Conservation (phyloP, 371 early-diverging fungal genomes). For the Catenaria anguillulae region DNA sequence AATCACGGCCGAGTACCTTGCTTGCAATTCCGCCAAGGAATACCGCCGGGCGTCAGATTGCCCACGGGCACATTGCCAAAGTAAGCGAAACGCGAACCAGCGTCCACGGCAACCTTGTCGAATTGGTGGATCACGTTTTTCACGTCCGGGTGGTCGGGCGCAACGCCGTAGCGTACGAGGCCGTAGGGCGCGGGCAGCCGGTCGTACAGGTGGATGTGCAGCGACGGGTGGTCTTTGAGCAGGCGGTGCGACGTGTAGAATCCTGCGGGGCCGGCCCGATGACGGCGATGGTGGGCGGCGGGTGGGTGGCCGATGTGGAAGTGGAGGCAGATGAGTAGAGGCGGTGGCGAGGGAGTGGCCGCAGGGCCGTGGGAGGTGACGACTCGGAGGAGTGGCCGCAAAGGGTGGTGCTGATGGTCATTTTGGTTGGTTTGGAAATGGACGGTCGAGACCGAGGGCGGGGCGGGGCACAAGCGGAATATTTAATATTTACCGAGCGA, state of each 20-base stretch:
- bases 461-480: too few relatives aligned
- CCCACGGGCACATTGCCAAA: constrained; percentile 61
- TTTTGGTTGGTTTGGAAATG: too few relatives aligned
- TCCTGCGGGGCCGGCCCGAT: constrained; percentile 84
- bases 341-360: too few relatives aligned
- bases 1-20: constrained; percentile 61
- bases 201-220: constrained; percentile 74
- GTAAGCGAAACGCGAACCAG: constrained; percentile 53
- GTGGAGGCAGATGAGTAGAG: too few relatives aligned
- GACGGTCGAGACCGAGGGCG: too few relatives aligned
- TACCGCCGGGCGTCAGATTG: constrained; percentile 9
- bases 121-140: constrained; percentile 79
- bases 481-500: too few relatives aligned
- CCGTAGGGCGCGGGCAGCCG: constrained; percentile 73
- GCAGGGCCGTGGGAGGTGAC: too few relatives aligned
- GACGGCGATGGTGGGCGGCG: constrained; percentile 36
- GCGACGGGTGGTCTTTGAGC: constrained; percentile 37
- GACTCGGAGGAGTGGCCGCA: too few relatives aligned
- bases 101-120: constrained; percentile 57
- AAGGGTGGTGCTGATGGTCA: too few relatives aligned
- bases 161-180: constrained; percentile 87
- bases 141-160: constrained; percentile 97
- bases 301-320: not conserved
- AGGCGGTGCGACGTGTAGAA: constrained; percentile 82
- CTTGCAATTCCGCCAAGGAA: constrained; percentile 36